phyloP scores from a whole-genome alignment of 495 filamentous ascomycete genomes.

The Aspergillus baeticus region DNA sequence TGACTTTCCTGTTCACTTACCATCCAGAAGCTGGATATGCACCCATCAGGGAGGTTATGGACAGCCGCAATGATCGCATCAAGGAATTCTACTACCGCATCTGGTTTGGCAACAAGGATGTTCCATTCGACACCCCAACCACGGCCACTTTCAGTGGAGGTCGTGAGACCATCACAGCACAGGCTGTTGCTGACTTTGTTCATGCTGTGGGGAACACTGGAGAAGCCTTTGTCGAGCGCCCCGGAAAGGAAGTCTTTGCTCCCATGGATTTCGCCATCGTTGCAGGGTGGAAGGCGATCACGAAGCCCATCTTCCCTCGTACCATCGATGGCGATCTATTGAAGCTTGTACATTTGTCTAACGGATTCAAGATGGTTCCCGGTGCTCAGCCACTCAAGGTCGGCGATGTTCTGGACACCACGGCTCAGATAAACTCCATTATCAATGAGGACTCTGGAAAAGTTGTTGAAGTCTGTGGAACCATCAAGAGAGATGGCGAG shows the following conservation, averaged over 20 bases:
- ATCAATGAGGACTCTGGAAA: conserved; percentile 98
- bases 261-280: conserved; percentile 99
- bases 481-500: conserved; percentile 79
- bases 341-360: conserved; percentile 93
- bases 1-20: conserved; percentile 86
- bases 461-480: conserved; percentile 98
- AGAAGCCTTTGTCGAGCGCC: conserved; percentile 96
- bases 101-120: conserved; percentile 84
- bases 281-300: conserved; percentile 98
- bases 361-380: conserved; percentile 96
- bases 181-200: conserved; percentile 96
- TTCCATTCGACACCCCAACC: conserved; percentile 80
- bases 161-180: conserved; percentile 75
- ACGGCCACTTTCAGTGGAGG: conserved; percentile 89
- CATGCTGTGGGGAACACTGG: conserved; percentile 97
- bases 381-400: conserved; percentile 93
- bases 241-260: conserved; percentile 90
- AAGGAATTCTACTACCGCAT: conserved; percentile 97
- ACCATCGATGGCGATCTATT: conserved; percentile 93
- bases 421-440: conserved; percentile 93
- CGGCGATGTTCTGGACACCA: conserved; percentile 88
- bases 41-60: conserved; percentile 93
- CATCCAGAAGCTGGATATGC: conserved; percentile 93
- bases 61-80: conserved; percentile 89
- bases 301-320: conserved; percentile 95